A percentile compares a stretch with the other conserved stretches of the same genome.
These are phyloP conservation scores for Myxozyma monticola DNA, from an alignment of 805 yeast species.

Conservation along the genomic window DNA sequence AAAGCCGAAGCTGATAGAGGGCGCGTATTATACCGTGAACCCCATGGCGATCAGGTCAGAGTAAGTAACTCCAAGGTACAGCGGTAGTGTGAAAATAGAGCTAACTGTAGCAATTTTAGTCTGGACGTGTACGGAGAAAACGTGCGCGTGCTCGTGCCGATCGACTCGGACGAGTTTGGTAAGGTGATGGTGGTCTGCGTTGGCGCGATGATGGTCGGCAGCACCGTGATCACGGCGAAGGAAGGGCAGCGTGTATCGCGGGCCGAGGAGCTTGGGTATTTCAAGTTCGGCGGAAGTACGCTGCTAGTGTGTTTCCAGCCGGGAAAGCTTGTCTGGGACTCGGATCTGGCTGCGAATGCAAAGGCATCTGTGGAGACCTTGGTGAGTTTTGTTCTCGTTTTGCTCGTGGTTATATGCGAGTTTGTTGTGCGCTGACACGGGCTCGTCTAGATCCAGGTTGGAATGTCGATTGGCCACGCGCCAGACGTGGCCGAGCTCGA, in stretches of 20 bases:
- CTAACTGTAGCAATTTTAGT: conserved; percentile 5
- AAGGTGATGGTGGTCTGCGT: conserved; percentile 74
- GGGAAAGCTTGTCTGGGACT: conserved; percentile 54
- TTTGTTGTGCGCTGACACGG: not conserved
- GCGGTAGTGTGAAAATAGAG: not conserved
- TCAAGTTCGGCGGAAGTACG: conserved; percentile 96
- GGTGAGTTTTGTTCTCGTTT: conserved; percentile 44
- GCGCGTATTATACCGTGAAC: conserved; percentile 93
- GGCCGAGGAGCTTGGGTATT: conserved; percentile 88
- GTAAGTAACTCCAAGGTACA: not conserved
- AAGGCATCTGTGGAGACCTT: conserved; percentile 72
- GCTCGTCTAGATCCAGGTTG: conserved; percentile 53
- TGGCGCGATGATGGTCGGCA: conserved; percentile 99
- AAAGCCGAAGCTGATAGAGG: conserved; percentile 67
- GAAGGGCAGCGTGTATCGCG: conserved; percentile 59
- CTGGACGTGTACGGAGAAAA: conserved; percentile 94
- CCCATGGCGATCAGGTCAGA: conserved; percentile 94
- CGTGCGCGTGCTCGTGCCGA: conserved; percentile 73
- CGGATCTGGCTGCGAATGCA: conserved; percentile 72
- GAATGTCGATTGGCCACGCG: conserved; percentile 86
- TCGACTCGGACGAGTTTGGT: conserved; percentile 76
- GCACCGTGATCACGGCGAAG: conserved; percentile 68
- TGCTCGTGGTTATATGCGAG: not conserved
- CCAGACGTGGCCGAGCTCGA: conserved; percentile 51
- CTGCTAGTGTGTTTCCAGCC: conserved; percentile 63